These are phyloP conservation scores for Polyplosphaeria fusca DNA, from an alignment of 495 filamentous ascomycete species.

Conservation along the genomic window DNA sequence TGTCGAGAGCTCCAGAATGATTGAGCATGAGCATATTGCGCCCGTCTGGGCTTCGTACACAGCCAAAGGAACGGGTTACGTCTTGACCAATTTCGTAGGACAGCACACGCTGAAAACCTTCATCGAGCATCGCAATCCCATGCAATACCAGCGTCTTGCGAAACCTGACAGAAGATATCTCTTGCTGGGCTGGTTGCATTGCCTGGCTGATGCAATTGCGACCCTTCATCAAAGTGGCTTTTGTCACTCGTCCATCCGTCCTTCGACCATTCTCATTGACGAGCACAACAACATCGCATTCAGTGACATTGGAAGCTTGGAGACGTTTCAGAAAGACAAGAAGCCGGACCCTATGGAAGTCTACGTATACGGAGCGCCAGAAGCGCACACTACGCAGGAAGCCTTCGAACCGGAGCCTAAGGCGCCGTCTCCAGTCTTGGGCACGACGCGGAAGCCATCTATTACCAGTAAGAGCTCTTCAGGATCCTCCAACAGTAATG, in stretches of 20 bases:
- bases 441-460: slow-evolving; percentile 27
- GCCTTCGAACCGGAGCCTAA: not conserved
- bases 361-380: slow-evolving; percentile 86
- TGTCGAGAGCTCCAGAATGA: slow-evolving; percentile 56
- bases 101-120: slow-evolving; percentile 78
- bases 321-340: slow-evolving; percentile 53
- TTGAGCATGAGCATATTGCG: slow-evolving; percentile 78
- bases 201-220: slow-evolving; percentile 71
- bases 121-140: slow-evolving; percentile 54
- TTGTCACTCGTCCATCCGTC: slow-evolving; percentile 75
- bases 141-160: slow-evolving; percentile 62
- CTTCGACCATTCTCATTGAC: slow-evolving; percentile 77
- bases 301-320: slow-evolving; percentile 65
- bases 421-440: not conserved
- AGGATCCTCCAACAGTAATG: slow-evolving; percentile 18
- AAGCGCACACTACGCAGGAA: slow-evolving; percentile 40
- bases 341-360: slow-evolving; percentile 65
- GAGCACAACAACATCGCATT: slow-evolving; percentile 67
- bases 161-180: slow-evolving; percentile 68
- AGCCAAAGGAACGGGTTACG: slow-evolving; percentile 66
- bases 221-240: slow-evolving; percentile 72
- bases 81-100: slow-evolving; percentile 69
- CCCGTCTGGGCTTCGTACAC: slow-evolving; percentile 79
- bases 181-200: slow-evolving; percentile 84
- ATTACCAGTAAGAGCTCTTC: slow-evolving; percentile 26